Conservation (phyloP, 441 rosid species). For the Eruca vesicaria region DNA sequence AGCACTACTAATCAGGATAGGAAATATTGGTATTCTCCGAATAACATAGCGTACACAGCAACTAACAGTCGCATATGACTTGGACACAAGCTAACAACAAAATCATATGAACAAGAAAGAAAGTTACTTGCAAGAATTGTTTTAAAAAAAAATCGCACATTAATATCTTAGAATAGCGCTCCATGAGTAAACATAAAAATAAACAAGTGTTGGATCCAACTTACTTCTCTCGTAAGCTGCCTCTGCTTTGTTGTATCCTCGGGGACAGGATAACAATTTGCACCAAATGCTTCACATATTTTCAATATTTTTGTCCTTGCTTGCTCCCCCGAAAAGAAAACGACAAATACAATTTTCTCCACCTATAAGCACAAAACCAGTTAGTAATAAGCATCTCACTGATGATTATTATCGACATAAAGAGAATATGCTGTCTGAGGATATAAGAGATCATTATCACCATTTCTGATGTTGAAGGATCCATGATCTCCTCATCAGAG, state of each 20-base stretch:
- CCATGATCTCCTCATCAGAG: slow-evolving; percentile 90
- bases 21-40: slow-evolving; percentile 11
- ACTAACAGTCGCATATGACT: neutral
- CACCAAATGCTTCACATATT: slow-evolving; percentile 97
- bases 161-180: neutral
- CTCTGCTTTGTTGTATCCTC: slow-evolving; percentile 85
- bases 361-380: slow-evolving; percentile 51
- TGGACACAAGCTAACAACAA: slow-evolving; percentile 1
- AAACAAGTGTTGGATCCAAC: slow-evolving; percentile 28
- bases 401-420: slow-evolving; percentile 4
- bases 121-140: slow-evolving; percentile 3
- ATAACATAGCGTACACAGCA: slow-evolving; percentile 9
- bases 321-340: slow-evolving; percentile 96
- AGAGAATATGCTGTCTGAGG: neutral
- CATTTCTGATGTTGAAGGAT: slow-evolving; percentile 85
- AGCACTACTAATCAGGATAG: slow-evolving; percentile 11
- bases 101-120: neutral
- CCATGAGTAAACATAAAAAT: neutral
- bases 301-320: slow-evolving; percentile 81
- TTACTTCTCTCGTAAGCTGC: slow-evolving; percentile 85
- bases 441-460: slow-evolving; percentile 44
- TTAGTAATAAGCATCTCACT: slow-evolving; percentile 9
- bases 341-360: slow-evolving; percentile 83
- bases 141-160: neutral
- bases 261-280: slow-evolving; percentile 92